phyloP scores from a whole-genome alignment of 768 basidiomycete genomes.

The Termitomyces sp. region DNA sequence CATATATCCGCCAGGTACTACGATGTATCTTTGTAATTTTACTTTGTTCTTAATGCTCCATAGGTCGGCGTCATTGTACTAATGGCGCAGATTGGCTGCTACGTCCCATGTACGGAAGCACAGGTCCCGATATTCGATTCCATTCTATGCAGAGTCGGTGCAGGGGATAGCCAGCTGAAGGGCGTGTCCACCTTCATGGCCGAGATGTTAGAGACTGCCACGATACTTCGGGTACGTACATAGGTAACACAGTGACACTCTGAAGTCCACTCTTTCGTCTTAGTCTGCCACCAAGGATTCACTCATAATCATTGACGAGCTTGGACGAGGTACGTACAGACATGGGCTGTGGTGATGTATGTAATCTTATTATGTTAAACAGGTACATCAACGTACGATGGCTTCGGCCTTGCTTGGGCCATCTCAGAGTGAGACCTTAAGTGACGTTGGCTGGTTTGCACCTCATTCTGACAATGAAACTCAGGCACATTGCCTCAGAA shows the following conservation, averaged over 20 bases:
- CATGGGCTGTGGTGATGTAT: neutral
- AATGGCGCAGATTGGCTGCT: conserved; percentile 94
- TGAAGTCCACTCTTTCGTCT: neutral
- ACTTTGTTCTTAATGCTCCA: neutral
- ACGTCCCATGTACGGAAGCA: conserved; percentile 89
- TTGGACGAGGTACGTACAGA: conserved; percentile 66
- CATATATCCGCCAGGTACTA: conserved; percentile 84
- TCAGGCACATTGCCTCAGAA: conserved; percentile 86
- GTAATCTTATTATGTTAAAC: conserved; percentile 2
- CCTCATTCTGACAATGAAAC: neutral
- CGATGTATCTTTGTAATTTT: neutral
- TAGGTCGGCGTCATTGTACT: conserved; percentile 90
- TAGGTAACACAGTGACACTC: neutral
- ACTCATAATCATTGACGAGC: conserved; percentile 95
- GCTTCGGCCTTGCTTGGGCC: conserved; percentile 97
- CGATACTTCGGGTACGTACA: conserved; percentile 72
- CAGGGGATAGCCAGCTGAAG: conserved; percentile 95
- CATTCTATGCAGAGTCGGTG: conserved; percentile 91
- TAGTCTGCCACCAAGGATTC: conserved; percentile 92
- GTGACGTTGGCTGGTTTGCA: neutral
- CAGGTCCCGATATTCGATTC: conserved; percentile 92
- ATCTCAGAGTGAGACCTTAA: conserved; percentile 78
- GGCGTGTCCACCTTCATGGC: conserved; percentile 99
- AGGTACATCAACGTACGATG: conserved; percentile 97
- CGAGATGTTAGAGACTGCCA: conserved; percentile 98